phyloP scores from a whole-genome alignment of 257 asterid genomes.

The Scutellaria barbata region DNA sequence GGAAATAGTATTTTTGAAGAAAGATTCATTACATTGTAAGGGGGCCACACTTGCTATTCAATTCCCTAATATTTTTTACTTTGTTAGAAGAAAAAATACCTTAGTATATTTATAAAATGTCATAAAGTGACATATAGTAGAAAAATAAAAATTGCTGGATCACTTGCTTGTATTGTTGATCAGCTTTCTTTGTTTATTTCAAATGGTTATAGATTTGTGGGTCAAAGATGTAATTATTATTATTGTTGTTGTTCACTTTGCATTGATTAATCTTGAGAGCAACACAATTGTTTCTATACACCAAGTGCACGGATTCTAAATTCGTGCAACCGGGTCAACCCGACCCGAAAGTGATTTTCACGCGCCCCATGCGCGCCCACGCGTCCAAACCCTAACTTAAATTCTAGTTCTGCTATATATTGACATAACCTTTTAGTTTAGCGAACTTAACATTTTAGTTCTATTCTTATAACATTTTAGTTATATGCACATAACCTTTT shows the following conservation, averaged over 20 bases:
- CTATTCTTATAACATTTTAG: no score
- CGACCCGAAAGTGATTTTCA: no score
- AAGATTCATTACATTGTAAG: not conserved
- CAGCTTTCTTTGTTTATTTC: not conserved
- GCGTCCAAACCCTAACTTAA: no score
- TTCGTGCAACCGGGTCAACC: no score
- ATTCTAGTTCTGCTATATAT: no score
- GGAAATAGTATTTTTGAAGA: not conserved
- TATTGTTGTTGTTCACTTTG: not conserved
- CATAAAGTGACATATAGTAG: not conserved
- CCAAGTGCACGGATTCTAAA: no score
- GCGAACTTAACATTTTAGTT: no score
- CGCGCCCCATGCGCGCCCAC: no score
- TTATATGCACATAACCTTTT: no score
- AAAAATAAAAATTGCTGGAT: not conserved
- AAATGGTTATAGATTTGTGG: not conserved
- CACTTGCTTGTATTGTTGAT: not conserved
- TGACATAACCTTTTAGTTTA: no score
- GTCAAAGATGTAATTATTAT: not conserved
- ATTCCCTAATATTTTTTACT: not conserved
- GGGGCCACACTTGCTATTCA: conserved; percentile 24
- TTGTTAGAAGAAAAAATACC: not conserved
- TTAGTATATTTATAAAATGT: not conserved
- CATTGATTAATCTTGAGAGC: not conserved
- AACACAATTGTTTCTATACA: no score